Evolutionary conservation across 352 stramenopile species (phyloP).

Genomic region (Globisporangium perplexum): DNA sequence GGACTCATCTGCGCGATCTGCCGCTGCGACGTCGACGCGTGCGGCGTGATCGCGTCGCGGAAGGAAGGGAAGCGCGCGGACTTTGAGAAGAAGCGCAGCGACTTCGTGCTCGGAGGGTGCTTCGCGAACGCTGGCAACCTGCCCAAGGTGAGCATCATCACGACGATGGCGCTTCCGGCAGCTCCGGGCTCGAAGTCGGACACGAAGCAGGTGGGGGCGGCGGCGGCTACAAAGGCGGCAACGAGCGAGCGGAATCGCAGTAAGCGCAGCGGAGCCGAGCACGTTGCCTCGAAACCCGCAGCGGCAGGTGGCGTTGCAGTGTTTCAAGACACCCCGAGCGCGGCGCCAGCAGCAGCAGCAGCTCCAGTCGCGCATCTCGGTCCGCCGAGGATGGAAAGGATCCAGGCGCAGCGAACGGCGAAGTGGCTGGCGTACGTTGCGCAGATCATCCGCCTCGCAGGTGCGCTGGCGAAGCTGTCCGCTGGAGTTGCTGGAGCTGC

Average conservation of each 20-base stretch:
- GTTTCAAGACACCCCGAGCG: neutral
- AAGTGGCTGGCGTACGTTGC: slow-evolving; percentile 61
- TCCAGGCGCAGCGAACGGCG: slow-evolving; percentile 73
- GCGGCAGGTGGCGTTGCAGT: neutral
- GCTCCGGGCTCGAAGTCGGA: slow-evolving; percentile 2
- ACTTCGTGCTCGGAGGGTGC: slow-evolving; percentile 53
- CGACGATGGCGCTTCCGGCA: neutral
- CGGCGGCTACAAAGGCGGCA: neutral
- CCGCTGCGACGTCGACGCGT: slow-evolving; percentile 35
- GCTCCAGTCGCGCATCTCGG: slow-evolving; percentile 13
- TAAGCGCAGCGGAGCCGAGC: slow-evolving; percentile 3
- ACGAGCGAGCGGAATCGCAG: slow-evolving; percentile 6
- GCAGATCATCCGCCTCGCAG: slow-evolving; percentile 60
- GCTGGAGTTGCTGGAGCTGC: neutral
- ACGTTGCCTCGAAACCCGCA: neutral
- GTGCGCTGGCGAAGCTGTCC: slow-evolving; percentile 14
- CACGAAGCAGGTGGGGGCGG: neutral
- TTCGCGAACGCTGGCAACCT: slow-evolving; percentile 36
- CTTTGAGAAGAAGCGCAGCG: slow-evolving; percentile 54
- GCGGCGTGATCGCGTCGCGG: slow-evolving; percentile 42
- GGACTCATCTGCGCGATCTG: slow-evolving; percentile 59
- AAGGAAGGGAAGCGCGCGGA: slow-evolving; percentile 45
- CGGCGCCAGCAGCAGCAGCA: slow-evolving; percentile 17
- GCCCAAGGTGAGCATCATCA: neutral
- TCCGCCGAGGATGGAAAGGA: slow-evolving; percentile 71